These are phyloP conservation scores for Collybiopsis confluens DNA, from an alignment of 768 basidiomycete genomes.

Conservation along the genomic window DNA sequence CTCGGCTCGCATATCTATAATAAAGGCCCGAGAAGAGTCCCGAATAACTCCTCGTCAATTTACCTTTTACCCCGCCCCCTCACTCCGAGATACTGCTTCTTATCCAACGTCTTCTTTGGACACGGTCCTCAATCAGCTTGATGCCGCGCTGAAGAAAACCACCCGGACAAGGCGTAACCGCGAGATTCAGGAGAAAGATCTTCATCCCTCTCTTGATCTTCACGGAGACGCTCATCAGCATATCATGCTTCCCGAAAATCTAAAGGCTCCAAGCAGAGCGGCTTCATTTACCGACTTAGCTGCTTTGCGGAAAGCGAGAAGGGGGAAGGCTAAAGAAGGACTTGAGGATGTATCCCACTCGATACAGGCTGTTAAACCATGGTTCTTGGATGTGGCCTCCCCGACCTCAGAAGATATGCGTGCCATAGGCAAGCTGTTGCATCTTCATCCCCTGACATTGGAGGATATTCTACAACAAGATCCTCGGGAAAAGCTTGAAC, in stretches of 20 bases:
- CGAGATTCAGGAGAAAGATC: slow-evolving; percentile 21
- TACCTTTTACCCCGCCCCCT: slow-evolving; percentile 56
- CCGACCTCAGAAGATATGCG: slow-evolving; percentile 88
- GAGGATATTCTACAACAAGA: slow-evolving; percentile 93
- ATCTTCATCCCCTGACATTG: slow-evolving; percentile 87
- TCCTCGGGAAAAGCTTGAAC: slow-evolving; percentile 86
- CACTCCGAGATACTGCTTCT: slow-evolving; percentile 13
- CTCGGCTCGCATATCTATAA: slow-evolving; percentile 51
- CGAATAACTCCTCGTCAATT: slow-evolving; percentile 61
- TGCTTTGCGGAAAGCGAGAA: slow-evolving; percentile 24
- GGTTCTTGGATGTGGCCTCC: slow-evolving; percentile 90
- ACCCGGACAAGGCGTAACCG: slow-evolving; percentile 23
- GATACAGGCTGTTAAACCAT: slow-evolving; percentile 45
- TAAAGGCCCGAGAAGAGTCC: slow-evolving; percentile 59
- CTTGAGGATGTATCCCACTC: neutral
- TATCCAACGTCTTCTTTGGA: slow-evolving; percentile 43
- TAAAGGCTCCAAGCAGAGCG: slow-evolving; percentile 21
- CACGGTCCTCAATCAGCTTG: slow-evolving; percentile 46
- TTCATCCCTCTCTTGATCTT: slow-evolving; percentile 8
- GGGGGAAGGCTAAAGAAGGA: slow-evolving; percentile 44
- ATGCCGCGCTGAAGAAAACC: slow-evolving; percentile 39
- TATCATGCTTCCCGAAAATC: slow-evolving; percentile 29
- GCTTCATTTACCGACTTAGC: slow-evolving; percentile 25
- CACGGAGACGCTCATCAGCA: slow-evolving; percentile 20
- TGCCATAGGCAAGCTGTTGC: slow-evolving; percentile 80